A percentile compares a stretch with the other conserved stretches of the same genome.
Evolutionary conservation across 306 rosid genomes (phyloP).

Genomic region (Trifolium pratense): DNA sequence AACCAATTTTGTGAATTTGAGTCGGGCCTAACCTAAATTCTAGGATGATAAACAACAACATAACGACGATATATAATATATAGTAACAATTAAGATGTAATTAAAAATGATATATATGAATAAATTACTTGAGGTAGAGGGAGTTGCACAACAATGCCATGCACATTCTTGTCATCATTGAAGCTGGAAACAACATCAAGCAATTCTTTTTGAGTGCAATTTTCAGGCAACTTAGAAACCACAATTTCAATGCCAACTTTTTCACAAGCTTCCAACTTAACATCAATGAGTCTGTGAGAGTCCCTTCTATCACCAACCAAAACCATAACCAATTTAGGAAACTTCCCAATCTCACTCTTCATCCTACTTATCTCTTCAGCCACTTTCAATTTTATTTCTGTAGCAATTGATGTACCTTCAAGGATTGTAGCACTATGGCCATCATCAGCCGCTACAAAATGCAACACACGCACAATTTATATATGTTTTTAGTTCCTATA

Average conservation of each 20-base stretch:
- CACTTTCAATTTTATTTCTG: conserved; percentile 41
- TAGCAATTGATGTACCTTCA: conserved; percentile 53
- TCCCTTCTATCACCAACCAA: conserved; percentile 60
- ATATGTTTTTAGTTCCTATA: neutral
- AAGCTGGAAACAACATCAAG: conserved; percentile 50
- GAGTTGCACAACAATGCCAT: conserved; percentile 67
- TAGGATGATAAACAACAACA: neutral
- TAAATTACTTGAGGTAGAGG: conserved; percentile 60
- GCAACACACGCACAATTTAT: neutral
- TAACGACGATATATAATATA: no score
- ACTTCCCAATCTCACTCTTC: conserved; percentile 49
- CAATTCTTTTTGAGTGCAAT: conserved; percentile 53
- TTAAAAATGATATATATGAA: neutral
- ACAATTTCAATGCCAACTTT: conserved; percentile 59
- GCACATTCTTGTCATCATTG: conserved; percentile 51
- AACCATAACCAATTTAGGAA: conserved; percentile 58
- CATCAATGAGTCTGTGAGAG: conserved; percentile 49
- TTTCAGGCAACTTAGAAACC: conserved; percentile 48
- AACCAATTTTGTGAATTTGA: no score
- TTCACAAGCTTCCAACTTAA: conserved; percentile 59
- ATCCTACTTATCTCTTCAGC: conserved; percentile 52
- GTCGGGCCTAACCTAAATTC: neutral
- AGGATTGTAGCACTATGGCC: conserved; percentile 46
- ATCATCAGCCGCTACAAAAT: conserved; percentile 30
- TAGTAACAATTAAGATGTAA: neutral